Evolutionary conservation across 768 basidiomycete genomes (phyloP), one percentile per base, ranked within the genome.

Genomic region (Lactifluus echinatus): DNA sequence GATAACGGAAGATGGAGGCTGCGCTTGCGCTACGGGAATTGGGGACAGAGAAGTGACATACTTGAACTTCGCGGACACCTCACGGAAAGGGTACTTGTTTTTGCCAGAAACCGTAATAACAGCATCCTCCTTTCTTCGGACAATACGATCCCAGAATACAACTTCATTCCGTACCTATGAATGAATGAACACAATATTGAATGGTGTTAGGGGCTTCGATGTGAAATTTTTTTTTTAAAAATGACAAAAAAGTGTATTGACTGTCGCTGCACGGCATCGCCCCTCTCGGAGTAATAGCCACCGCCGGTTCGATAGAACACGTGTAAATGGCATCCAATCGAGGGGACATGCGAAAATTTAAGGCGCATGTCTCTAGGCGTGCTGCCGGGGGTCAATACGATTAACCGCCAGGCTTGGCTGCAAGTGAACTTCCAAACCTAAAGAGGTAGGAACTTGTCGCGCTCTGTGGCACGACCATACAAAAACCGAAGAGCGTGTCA

Each of bases 141-240:
- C 78, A 67, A 95, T 94, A 37, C 87, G 83, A 71, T 95, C 93
- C 93, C 93, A 95, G 15, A 94, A 77, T 36, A 94, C 90, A 4
- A 93, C 86, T 19, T 85, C 78, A 67, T 90, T 90, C 57, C 81
- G 75, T 3, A 78, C 76, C 85, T 87, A 65, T 50, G 44, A 52
- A 63, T 57, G 85, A 87, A 65, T 50, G 44, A 52, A 63, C 57
- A 37, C 1, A 44, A 14, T 14, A 37, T 46, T 42, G 23, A 53
- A 39, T 2, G 14, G 29, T 29, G 49, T 55, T 50, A 52, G 50
- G 58, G 57, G 48, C 28, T 39, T 15, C 17, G 26, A 42, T n/a
- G 26, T 37, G 21, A n/a, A n/a, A n/a, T n/a, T n/a, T n/a, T n/a
- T n/a, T n/a, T 17, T 24, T 11, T 19, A 23, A n/a, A 10, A 28